Conservation (phyloP, 192 early-diverging fungal species). For the Bifiguratus adelaidae region DNA sequence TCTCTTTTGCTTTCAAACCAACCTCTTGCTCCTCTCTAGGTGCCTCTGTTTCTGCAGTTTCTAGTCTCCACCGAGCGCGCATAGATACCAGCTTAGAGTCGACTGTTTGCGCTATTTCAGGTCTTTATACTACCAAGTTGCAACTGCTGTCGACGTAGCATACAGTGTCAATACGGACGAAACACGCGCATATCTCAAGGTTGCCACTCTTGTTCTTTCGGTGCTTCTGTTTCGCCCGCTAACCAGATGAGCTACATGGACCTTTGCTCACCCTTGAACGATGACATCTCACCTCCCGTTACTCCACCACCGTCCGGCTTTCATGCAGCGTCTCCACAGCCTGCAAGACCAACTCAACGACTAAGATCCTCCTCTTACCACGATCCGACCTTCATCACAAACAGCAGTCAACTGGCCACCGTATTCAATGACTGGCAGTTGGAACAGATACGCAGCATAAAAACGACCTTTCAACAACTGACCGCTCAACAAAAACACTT, state of each 20-base stretch:
- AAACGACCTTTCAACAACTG: conserved; percentile 22
- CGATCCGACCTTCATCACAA: conserved; percentile 5
- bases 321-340: conserved; percentile 3
- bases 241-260: conserved; percentile 12
- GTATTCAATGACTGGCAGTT: conserved; percentile 11
- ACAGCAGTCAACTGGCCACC: background rate
- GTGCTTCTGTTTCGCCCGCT: no score
- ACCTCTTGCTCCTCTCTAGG: no score
- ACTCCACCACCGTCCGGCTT: conserved; percentile 18
- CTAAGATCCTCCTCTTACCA: conserved; percentile 2
- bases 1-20: no score
- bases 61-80: no score
- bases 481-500: conserved; percentile 13
- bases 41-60: no score
- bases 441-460: conserved; percentile 13
- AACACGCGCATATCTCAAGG: no score
- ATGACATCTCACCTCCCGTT: conserved; percentile 20
- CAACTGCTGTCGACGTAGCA: no score
- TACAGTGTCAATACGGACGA: no score
- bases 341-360: conserved; percentile 3
- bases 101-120: no score
- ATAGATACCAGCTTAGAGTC: no score
- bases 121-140: no score
- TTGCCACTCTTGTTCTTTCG: no score
- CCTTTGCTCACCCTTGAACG: conserved; percentile 7